Evolutionary conservation across 805 yeast genomes (phyloP).

Genomic region (Candida verbasci): DNA sequence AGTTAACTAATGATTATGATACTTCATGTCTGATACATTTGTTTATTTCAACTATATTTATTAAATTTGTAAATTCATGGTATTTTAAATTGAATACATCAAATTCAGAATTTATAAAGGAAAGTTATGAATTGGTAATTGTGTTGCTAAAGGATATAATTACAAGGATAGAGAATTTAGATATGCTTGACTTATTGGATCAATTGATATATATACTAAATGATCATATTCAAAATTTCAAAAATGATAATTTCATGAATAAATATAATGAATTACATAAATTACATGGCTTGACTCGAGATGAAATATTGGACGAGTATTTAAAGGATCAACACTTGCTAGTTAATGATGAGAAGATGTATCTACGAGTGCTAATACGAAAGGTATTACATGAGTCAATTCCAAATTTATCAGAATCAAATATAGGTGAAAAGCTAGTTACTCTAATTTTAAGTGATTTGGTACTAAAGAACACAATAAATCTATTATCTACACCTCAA

Average conservation of each 20-base stretch:
- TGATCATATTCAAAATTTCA: conserved; percentile 17
- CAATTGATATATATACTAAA: conserved; percentile 20
- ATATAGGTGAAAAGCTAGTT: conserved; percentile 20
- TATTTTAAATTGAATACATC: conserved; percentile 28
- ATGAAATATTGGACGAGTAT: conserved; percentile 12
- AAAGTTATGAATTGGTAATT: conserved; percentile 22
- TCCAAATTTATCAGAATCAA: conserved; percentile 14
- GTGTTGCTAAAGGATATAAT: conserved; percentile 21
- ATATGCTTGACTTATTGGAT: conserved; percentile 18
- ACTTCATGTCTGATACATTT: no score
- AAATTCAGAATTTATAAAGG: conserved; percentile 23
- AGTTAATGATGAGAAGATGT: conserved; percentile 13
- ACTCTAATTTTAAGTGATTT: conserved; percentile 25
- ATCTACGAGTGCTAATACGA: conserved; percentile 20
- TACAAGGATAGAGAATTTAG: conserved; percentile 14
- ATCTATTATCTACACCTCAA: conserved; percentile 20
- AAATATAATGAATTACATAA: conserved; percentile 8
- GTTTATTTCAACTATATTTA: conserved; percentile 27
- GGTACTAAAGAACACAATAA: conserved; percentile 20
- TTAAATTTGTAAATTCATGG: conserved; percentile 22
- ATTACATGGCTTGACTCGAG: not conserved
- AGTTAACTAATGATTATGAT: no score
- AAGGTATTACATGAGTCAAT: conserved; percentile 16
- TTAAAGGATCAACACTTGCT: conserved; percentile 16
- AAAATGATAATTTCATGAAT: conserved; percentile 12